Conservation (phyloP, 345 rosid species). For the Citrus glauca region DNA sequence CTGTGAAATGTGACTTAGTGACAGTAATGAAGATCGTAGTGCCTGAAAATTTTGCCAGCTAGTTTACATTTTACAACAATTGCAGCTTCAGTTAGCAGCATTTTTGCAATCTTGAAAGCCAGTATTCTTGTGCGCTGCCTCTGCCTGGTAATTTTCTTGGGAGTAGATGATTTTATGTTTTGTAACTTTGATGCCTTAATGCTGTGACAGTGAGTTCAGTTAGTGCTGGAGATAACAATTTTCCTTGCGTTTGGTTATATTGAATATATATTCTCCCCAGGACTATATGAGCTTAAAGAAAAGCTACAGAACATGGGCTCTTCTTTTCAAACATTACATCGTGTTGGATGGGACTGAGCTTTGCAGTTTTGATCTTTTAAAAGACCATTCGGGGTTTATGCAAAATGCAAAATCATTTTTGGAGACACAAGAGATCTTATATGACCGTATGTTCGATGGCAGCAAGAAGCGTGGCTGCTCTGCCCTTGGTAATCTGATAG, state of each 20-base stretch:
- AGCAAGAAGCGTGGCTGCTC: no score
- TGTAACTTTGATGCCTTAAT: not conserved
- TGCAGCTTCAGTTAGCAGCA: not conserved
- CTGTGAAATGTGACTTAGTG: conserved; percentile 9
- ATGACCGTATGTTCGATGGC: no score
- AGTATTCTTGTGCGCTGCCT: not conserved
- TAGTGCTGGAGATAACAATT: not conserved
- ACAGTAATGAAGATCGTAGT: not conserved
- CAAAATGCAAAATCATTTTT: no score
- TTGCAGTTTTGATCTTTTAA: not conserved
- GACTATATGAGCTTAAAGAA: not conserved
- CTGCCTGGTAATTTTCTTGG: not conserved
- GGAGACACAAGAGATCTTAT: no score
- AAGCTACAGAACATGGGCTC: no score
- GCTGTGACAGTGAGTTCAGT: not conserved
- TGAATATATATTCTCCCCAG: not conserved
- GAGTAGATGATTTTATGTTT: not conserved
- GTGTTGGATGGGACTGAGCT: not conserved
- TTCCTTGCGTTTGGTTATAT: no score
- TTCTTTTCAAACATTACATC: no score
- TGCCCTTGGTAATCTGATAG: no score
- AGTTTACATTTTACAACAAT: not conserved
- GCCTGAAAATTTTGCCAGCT: not conserved
- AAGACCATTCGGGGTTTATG: no score
- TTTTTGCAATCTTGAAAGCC: not conserved